Evolutionary conservation across 176 grass and related monocot species (phyloP), one percentile per base, ranked within the genome.

Genomic region (Thinopyrum elongatum): DNA sequence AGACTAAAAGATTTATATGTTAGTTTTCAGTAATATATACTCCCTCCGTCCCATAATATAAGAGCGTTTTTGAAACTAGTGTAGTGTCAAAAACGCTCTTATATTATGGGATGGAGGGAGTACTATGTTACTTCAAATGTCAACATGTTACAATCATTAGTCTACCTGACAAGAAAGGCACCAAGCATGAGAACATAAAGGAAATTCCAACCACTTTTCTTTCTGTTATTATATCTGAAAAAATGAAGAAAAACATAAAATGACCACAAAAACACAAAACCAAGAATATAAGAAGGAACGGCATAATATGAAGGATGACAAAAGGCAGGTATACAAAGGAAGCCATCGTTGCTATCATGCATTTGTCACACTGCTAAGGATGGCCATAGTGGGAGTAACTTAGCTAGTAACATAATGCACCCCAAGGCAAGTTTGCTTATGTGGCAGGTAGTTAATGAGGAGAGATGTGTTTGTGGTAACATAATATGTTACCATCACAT

Each of bases 201-300:
- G 69, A 90, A 88, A 77, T 85, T 96, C 94, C 97, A 98, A 44
- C 90, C 89, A 83, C 53, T 57, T 86, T 98, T 98, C 88, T 94
- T 96, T 89, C 90, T 94, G 78, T 98, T 98, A 85, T 92, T 96
- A 84, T 96, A 96, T 86, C 97, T 96, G 79, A 42, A 84, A 25
- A 92, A 85, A 87, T 46, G 21, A 75, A 89, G 27, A 87, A 22
- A 58, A 63, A 35, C 46, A 90, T 53, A 88, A 62, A 90, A 46
- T 86, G 49, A 74, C 27, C 3, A 10, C 33, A 57, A 78, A 86
- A 86, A 60, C 17, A 55, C 15, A 16, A 70, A 77, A 7, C 49
- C 14, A 81, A 82, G 25, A 68, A 66, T 85, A 42, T 76, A 57
- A 12, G 21, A 2, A 10, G 64, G 39, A 35, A 81, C 11, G 2